Conservation (phyloP, 352 stramenopile species). For the Phytopythium sindhum region DNA sequence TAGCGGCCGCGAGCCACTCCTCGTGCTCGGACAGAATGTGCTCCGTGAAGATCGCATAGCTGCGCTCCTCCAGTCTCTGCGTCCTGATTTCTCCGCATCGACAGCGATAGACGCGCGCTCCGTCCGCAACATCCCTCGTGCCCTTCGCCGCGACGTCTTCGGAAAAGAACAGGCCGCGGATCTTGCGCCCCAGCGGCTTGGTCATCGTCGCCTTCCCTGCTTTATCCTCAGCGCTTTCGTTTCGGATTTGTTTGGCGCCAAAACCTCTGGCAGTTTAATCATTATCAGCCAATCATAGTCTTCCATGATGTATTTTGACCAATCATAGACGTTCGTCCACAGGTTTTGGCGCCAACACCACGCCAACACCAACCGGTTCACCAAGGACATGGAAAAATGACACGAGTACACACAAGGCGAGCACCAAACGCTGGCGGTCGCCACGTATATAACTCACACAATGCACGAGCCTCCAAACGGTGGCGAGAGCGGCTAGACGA, state of each 20-base stretch:
- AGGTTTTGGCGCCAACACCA: background rate
- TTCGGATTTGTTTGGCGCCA: background rate
- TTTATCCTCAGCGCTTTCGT: background rate
- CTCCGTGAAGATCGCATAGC: slow-evolving; percentile 66
- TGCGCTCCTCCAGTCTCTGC: slow-evolving; percentile 38
- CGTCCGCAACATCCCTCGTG: background rate
- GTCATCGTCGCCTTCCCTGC: background rate
- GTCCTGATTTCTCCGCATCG: slow-evolving; percentile 58
- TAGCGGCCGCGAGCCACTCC: slow-evolving; percentile 39
- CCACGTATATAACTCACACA: background rate
- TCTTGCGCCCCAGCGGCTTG: slow-evolving; percentile 38
- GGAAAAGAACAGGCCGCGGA: slow-evolving; percentile 50
- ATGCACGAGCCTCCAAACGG: background rate
- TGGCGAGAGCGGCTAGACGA: slow-evolving; percentile 17
- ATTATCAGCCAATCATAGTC: background rate
- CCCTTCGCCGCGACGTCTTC: slow-evolving; percentile 14
- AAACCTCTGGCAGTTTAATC: background rate
- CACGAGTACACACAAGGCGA: background rate
- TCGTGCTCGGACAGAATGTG: slow-evolving; percentile 64
- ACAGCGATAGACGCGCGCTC: slow-evolving; percentile 38
- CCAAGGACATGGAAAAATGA: background rate
- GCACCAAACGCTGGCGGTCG: background rate
- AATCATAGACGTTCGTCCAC: background rate
- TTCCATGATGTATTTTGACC: background rate
- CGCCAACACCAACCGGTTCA: background rate